Base-by-base conservation (phyloP, 805 yeast species). In the Candida sakaeoensis region DNA sequence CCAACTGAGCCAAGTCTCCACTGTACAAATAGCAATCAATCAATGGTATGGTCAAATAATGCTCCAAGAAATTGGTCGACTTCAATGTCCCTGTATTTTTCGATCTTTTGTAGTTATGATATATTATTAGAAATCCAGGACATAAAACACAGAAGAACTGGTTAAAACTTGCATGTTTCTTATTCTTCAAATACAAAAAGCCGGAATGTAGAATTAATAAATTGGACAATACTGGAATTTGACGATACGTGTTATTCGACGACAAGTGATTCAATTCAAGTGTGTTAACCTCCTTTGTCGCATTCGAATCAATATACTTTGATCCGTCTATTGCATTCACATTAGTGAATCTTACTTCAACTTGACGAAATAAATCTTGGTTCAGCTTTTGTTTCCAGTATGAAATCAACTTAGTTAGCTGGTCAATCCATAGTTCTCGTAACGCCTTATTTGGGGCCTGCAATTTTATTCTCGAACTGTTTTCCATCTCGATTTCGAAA, bases 21-120 rank as follows among this genome's bases (percentile, higher is more conserved):
- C 93, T 78, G 58, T 86, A 86, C 3, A 87, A 70, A 55, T 88
- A 91, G 42, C 95, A 80, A 10, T 74, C 76, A 2, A 73, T 55
- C 19, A 91, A 59, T 1, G 89, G 80, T 14, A 88, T 72, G 0
- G 84, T 75, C 36, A 77, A 53, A 47, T 72, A 71, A 48, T 75
- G 79, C 33, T 67, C 60, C 49, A 74, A 80, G 47, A 73, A 74
- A 1, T 73, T 62, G 0, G 72, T 52, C 2, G 65, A 63, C n/a
- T 73, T 69, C 52, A 71, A 66, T 3, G 70, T 60, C 2, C 68
- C 68, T 0, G 81, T 77, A 1, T 60, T 45, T 16, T 61, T 57
- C 9, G 76, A 65, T 41, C 89, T 63, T 27, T 64, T 58, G 44
- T 63, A 74, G 35, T 75, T 63, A 9, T 74, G 61, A 56, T 72